These are phyloP conservation scores for Puccinia hordei DNA, from an alignment of 1,284 basidiomycete species.

Conservation along the genomic window DNA sequence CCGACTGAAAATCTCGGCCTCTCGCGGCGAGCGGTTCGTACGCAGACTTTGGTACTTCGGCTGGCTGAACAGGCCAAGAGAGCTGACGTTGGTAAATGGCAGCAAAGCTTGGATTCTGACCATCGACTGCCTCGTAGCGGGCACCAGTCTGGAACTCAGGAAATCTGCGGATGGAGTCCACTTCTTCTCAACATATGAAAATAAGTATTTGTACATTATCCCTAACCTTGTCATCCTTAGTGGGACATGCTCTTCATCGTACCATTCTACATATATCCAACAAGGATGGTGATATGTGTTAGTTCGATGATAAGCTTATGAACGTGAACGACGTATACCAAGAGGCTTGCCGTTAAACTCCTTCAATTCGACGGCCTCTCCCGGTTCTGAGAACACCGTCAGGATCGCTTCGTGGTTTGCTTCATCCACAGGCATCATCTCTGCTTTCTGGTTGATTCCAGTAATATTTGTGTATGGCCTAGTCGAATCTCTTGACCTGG, in stretches of 20 bases:
- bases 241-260: slow-evolving; percentile 61
- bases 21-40: slow-evolving; percentile 57
- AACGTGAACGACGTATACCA: background rate
- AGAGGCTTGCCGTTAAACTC: slow-evolving; percentile 57
- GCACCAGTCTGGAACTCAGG: slow-evolving; percentile 57
- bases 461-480: background rate
- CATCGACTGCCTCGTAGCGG: slow-evolving; percentile 56
- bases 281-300: background rate
- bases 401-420: slow-evolving; percentile 53
- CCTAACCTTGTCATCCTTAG: slow-evolving; percentile 57
- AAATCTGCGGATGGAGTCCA: slow-evolving; percentile 52
- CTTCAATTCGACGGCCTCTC: slow-evolving; percentile 53
- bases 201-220: slow-evolving; percentile 33
- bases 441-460: background rate
- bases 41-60: slow-evolving; percentile 58
- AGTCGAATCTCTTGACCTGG: too few relatives aligned
- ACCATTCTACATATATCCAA: slow-evolving; percentile 57
- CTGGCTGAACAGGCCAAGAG: slow-evolving; percentile 57
- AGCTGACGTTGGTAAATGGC: slow-evolving; percentile 59
- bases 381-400: slow-evolving; percentile 57
- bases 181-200: slow-evolving; percentile 50
- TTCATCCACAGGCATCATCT: slow-evolving; percentile 18
- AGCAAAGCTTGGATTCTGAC: slow-evolving; percentile 53
- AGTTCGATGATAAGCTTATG: background rate
- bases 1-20: slow-evolving; percentile 58